A percentile compares a stretch with the other conserved stretches of the same genome.
Evolutionary conservation across 257 asterid genomes (phyloP).

Genomic region (Capsicum pubescens): DNA sequence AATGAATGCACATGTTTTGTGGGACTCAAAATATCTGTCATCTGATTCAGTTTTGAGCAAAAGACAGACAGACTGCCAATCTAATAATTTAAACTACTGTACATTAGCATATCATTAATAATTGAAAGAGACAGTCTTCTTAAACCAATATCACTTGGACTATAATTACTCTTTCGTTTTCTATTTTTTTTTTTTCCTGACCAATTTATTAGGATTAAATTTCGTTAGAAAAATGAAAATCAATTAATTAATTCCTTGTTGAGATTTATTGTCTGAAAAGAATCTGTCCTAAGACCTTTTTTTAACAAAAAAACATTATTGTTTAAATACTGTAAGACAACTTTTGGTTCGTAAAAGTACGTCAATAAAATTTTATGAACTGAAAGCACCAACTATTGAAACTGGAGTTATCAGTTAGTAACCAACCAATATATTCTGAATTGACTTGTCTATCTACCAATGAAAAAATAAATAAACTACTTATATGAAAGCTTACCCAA

Average conservation of each 20-base stretch:
- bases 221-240: too few relatives aligned
- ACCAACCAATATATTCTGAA: background rate
- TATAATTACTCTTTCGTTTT: background rate
- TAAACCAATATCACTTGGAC: background rate
- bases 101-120: background rate
- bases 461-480: background rate
- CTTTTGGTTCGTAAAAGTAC: too few relatives aligned
- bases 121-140: background rate
- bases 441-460: background rate
- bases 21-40: constrained; percentile 20
- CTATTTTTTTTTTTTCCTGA: background rate
- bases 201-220: too few relatives aligned
- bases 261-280: too few relatives aligned
- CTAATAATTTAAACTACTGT: background rate
- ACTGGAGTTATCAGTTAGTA: background rate
- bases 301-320: too few relatives aligned
- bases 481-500: background rate
- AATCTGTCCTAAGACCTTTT: too few relatives aligned
- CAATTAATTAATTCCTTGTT: too few relatives aligned
- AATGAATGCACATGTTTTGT: constrained; percentile 14
- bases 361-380: too few relatives aligned
- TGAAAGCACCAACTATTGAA: background rate
- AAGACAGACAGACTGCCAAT: background rate
- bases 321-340: too few relatives aligned
- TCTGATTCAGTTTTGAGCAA: background rate